Evolutionary conservation across 352 stramenopile genomes (phyloP), one percentile per base, ranked within the genome.

Genomic region (Phytopythium boreale): DNA sequence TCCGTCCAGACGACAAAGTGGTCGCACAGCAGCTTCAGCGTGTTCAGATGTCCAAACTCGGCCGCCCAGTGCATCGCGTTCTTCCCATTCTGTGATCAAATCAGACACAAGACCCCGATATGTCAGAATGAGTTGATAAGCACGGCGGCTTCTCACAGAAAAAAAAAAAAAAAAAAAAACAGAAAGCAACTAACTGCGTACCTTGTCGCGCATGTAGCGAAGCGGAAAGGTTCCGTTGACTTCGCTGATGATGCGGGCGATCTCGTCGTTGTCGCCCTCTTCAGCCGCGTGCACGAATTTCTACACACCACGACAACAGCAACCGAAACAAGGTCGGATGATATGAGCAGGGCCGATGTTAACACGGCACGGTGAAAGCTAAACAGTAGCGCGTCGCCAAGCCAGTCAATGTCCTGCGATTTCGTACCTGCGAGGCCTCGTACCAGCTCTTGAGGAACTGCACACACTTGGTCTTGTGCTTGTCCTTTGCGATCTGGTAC

Each of bases 381-480:
- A 7, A 2, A 19, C 14, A 49, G 19, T 4, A 19, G 9, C 3
- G 7, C 44, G 20, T 27, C 12, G 19, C 44, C 11, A 51, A 11
- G 41, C 41, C 2, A 26, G 43, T 1, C 43, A 46, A 5, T 6
- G 39, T 46, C n/a, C 34, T 36, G 10, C 34, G 10, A 10, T 8
- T 36, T 19, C 68, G 34, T 79, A 92, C 82, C 82, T 95, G 84
- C 34, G 87, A 92, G 4, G 82, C 93, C 68, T 96, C 87, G 75
- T 93, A 94, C 87, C 87, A 96, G 59, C 58, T 89, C 75, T 93
- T 92, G 19, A 96, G 64, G 64, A 93, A 94, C 66, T 94, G 85
- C 55, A 94, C 87, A 36, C 84, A 93, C 53, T 90, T 88, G 53
- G 88, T 83, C 74, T 93, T 94, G 68, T 96, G 86, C 62, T 94